Conservation (phyloP, 2,329 filamentous ascomycete species). For the Neonectria punicea region DNA sequence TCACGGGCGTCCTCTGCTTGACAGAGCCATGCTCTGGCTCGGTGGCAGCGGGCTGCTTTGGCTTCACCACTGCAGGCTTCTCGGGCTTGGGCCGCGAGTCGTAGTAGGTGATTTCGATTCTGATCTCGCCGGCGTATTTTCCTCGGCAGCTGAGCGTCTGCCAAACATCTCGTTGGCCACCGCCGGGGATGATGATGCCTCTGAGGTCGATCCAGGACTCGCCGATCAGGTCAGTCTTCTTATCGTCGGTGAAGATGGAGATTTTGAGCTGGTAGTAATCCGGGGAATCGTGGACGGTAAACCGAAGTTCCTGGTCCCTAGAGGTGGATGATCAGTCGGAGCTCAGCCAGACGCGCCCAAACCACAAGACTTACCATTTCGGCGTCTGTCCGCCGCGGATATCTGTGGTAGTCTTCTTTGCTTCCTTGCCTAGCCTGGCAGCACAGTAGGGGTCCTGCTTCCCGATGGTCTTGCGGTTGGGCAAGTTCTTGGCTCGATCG, state of each 20-base stretch:
- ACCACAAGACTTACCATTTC: constrained; percentile 73
- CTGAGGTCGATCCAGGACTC: constrained; percentile 90
- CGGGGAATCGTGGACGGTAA: constrained; percentile 93
- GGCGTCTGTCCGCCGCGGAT: constrained; percentile 95
- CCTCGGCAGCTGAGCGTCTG: constrained; percentile 87
- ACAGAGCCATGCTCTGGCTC: constrained; percentile 52
- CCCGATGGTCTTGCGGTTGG: constrained; percentile 95
- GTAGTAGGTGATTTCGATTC: constrained; percentile 96
- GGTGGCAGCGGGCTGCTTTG: constrained; percentile 54
- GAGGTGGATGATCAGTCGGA: constrained; percentile 31
- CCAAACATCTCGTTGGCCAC: constrained; percentile 95
- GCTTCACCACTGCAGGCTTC: constrained; percentile 66
- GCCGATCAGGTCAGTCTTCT: constrained; percentile 95
- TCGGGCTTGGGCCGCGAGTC: constrained; percentile 86
- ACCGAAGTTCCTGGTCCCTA: constrained; percentile 98
- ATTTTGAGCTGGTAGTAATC: constrained; percentile 97
- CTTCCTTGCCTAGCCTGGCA: constrained; percentile 92
- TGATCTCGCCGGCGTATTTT: constrained; percentile 95
- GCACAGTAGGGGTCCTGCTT: constrained; percentile 99
- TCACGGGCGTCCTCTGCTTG: constrained; percentile 71
- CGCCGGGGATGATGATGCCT: constrained; percentile 82
- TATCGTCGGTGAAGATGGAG: constrained; percentile 98
- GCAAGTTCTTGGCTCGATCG: constrained; percentile 95
- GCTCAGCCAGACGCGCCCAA: background rate
- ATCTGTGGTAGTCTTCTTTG: constrained; percentile 96